These are phyloP conservation scores for Gynandropsis gynandra DNA, from an alignment of 345 rosid genomes.

Conservation along the genomic window DNA sequence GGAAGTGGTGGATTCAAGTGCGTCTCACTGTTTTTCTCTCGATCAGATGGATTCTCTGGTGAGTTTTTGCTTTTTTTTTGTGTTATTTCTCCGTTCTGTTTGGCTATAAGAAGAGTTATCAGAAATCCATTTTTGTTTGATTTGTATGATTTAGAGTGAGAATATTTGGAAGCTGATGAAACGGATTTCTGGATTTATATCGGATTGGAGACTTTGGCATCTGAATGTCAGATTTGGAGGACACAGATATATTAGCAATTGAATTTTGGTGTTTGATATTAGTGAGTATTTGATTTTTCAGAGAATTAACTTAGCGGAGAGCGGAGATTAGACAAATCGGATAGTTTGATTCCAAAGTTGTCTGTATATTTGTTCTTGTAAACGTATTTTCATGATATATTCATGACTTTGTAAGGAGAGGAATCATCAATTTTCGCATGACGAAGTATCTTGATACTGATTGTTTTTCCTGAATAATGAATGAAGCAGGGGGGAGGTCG, in stretches of 20 bases:
- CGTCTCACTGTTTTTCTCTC: constrained; percentile 12
- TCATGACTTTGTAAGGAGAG: not conserved
- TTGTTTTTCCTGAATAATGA: constrained; percentile 12
- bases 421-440: constrained; percentile 16
- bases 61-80: constrained; percentile 4
- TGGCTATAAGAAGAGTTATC: not conserved
- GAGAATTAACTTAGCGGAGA: not conserved
- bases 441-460: constrained; percentile 17
- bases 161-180: not conserved
- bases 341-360: not conserved
- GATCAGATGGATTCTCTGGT: constrained; percentile 30
- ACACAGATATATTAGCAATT: too few species aligned
- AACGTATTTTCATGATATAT: not conserved
- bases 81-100: not conserved
- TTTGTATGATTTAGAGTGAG: not conserved
- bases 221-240: not conserved
- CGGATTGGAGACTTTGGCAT: not conserved
- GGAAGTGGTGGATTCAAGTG: constrained; percentile 21
- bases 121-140: not conserved
- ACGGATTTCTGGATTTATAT: not conserved
- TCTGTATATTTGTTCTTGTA: not conserved
- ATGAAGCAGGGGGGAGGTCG: constrained; percentile 20
- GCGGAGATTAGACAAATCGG: not conserved
- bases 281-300: not conserved
- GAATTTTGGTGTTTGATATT: too few species aligned